Evolutionary conservation across 192 early-diverging fungal species (phyloP).

Genomic region (Diversispora eburnea): DNA sequence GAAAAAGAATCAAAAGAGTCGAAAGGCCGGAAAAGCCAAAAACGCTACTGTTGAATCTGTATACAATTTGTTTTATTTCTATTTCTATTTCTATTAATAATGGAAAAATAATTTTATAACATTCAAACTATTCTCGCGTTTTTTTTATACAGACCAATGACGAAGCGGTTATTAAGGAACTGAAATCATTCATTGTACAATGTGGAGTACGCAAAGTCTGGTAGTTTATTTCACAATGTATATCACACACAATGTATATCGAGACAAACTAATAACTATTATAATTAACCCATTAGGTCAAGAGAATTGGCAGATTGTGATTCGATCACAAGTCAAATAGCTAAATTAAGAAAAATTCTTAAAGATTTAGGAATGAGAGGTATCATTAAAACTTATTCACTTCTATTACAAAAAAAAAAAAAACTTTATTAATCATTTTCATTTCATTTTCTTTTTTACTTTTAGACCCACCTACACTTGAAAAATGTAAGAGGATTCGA

Average conservation of each 20-base stretch:
- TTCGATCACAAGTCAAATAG: background rate
- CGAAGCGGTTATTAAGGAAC: background rate
- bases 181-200: conserved; percentile 2
- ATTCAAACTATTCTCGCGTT: background rate
- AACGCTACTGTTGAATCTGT: background rate
- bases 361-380: conserved; percentile 11
- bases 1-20: background rate
- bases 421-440: too few species aligned
- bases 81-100: background rate
- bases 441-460: background rate
- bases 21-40: background rate
- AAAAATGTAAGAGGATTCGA: conserved; percentile 10
- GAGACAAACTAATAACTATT: background rate
- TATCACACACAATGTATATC: background rate
- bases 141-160: background rate
- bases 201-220: conserved; percentile 23
- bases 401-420: too few species aligned
- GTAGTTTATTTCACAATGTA: background rate
- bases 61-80: background rate
- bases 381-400: background rate
- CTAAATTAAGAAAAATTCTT: conserved; percentile 1
- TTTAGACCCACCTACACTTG: conserved; percentile 5
- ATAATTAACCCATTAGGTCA: background rate
- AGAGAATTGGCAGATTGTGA: conserved; percentile 2
- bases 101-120: background rate